Conservation (phyloP, 1,284 basidiomycete species). For the Trichosporon faecale region DNA sequence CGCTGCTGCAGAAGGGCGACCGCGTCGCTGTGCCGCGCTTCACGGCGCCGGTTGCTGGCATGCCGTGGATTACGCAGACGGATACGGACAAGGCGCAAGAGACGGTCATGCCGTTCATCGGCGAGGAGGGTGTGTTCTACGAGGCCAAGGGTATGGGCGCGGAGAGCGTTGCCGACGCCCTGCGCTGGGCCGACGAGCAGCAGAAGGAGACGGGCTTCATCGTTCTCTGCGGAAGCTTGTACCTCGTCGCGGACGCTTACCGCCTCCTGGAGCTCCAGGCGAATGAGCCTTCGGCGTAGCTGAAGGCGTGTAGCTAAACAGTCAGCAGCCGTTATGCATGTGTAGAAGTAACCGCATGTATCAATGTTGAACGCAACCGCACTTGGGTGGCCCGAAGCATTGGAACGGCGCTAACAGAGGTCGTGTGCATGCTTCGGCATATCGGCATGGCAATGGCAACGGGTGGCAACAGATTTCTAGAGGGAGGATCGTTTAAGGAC, state of each 20-base stretch:
- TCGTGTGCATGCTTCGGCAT: not conserved
- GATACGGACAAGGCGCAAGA: conserved; percentile 55
- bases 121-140: conserved; percentile 20
- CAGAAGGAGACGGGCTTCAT: conserved; percentile 55
- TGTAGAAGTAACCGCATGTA: not conserved
- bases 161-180: conserved; percentile 28
- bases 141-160: conserved; percentile 19
- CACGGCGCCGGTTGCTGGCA: conserved; percentile 72
- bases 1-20: conserved; percentile 57
- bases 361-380: not conserved
- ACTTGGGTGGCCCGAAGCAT: not conserved
- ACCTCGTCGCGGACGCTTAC: conserved; percentile 86
- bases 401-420: not conserved
- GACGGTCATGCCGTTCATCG: conserved; percentile 43
- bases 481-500: not conserved
- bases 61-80: conserved; percentile 83
- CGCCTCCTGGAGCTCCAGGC: conserved; percentile 51
- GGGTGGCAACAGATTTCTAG: not conserved
- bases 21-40: conserved; percentile 60
- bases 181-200: conserved; percentile 31
- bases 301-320: not conserved
- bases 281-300: not conserved
- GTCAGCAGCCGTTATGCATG: not conserved
- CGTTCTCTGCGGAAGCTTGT: conserved; percentile 82
- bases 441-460: too few species aligned